Percentiles rank a stretch among this genome's conserved stretches.
These are phyloP conservation scores for Mycena capillaripes DNA, from an alignment of 768 basidiomycete species.

Conservation along the genomic window DNA sequence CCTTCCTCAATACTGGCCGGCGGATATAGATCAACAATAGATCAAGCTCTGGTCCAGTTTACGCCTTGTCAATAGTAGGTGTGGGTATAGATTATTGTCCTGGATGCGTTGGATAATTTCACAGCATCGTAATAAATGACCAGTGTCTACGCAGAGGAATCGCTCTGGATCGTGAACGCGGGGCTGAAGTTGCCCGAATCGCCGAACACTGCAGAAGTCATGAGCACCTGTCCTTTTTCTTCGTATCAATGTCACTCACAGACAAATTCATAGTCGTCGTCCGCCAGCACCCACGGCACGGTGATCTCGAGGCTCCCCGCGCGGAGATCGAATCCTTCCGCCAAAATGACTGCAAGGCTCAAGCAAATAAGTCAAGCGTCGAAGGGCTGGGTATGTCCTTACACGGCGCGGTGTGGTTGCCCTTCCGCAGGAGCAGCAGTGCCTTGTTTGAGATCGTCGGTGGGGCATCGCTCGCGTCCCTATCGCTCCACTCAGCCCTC, in stretches of 20 bases:
- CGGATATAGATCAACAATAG: too few species aligned
- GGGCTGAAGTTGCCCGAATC: slow-evolving; percentile 49
- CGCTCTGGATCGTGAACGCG: slow-evolving; percentile 42
- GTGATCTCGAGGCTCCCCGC: slow-evolving; percentile 35
- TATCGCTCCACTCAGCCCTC: slow-evolving; percentile 14
- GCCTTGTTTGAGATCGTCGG: slow-evolving; percentile 40
- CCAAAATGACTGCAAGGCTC: slow-evolving; percentile 40
- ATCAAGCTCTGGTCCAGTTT: too few species aligned
- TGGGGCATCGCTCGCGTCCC: slow-evolving; percentile 42
- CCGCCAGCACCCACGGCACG: slow-evolving; percentile 37
- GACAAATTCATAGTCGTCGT: slow-evolving; percentile 39
- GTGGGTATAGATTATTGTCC: too few species aligned
- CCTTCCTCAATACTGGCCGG: too few species aligned
- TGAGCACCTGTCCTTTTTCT: neutral
- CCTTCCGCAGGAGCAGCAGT: slow-evolving; percentile 30
- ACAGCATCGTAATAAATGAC: neutral
- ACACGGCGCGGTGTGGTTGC: slow-evolving; percentile 19
- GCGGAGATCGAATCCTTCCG: slow-evolving; percentile 37
- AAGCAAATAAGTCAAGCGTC: neutral
- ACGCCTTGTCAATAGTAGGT: too few species aligned
- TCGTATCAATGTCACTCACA: slow-evolving; percentile 35
- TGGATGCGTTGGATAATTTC: neutral
- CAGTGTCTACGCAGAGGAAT: neutral
- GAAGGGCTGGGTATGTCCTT: neutral
- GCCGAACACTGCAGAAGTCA: slow-evolving; percentile 44